A percentile compares a stretch with the other conserved stretches of the same genome.
These are phyloP conservation scores for Yarrowia alimentaria DNA, from an alignment of 805 yeast species.

Conservation along the genomic window DNA sequence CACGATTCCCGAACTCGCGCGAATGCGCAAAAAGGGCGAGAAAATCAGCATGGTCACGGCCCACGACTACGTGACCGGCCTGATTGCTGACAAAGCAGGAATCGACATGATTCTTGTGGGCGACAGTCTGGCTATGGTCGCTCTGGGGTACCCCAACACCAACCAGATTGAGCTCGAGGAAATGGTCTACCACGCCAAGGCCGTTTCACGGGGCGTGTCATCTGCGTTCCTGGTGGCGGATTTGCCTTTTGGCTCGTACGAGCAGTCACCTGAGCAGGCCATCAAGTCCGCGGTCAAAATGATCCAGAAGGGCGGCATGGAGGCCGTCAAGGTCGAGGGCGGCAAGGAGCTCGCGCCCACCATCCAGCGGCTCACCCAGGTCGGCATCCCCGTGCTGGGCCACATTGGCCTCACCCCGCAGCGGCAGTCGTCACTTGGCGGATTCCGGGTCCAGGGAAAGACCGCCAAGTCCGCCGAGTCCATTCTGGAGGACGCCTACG, in stretches of 20 bases:
- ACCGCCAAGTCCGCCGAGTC: conserved; percentile 52
- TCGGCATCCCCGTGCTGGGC: conserved; percentile 88
- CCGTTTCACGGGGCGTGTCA: conserved; percentile 70
- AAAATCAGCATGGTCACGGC: conserved; percentile 74
- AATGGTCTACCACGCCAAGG: conserved; percentile 68
- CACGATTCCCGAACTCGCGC: conserved; percentile 45
- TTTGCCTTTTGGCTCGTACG: conserved; percentile 86
- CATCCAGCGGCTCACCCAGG: conserved; percentile 53
- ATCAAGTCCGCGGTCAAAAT: conserved; percentile 54
- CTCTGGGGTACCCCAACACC: conserved; percentile 69
- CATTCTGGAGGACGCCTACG: conserved; percentile 64
- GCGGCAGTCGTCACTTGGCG: conserved; percentile 72
- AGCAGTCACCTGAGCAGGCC: conserved; percentile 61
- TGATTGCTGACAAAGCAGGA: conserved; percentile 61
- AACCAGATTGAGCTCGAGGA: conserved; percentile 73
- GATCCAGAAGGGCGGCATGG: conserved; percentile 54
- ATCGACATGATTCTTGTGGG: conserved; percentile 79
- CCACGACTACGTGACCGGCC: conserved; percentile 78
- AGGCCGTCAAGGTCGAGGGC: conserved; percentile 85
- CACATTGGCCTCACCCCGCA: conserved; percentile 95
- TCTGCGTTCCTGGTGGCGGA: conserved; percentile 75
- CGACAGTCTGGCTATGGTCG: conserved; percentile 90
- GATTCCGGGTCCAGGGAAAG: conserved; percentile 82
- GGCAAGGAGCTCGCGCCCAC: conserved; percentile 57
- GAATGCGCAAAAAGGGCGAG: conserved; percentile 38